These are phyloP conservation scores for Biscogniauxia marginata DNA, from an alignment of 2,329 filamentous ascomycete species.

Conservation along the genomic window DNA sequence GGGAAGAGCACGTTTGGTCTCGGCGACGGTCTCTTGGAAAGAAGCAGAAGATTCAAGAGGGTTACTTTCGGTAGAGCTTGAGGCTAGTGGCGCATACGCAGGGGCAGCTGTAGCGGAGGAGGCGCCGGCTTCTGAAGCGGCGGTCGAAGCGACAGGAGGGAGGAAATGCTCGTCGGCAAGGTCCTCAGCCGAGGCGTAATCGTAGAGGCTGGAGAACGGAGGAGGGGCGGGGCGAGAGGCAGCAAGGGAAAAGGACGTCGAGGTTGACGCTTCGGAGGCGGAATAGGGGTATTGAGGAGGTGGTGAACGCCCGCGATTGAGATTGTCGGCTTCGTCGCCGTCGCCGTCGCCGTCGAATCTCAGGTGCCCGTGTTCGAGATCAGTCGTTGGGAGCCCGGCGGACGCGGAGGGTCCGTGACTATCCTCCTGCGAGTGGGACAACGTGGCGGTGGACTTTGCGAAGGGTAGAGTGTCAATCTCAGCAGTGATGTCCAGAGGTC, in stretches of 20 bases:
- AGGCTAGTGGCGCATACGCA: conserved; percentile 50
- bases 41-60: conserved; percentile 36
- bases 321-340: conserved; percentile 32
- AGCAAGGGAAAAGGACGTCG: conserved; percentile 35
- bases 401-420: conserved; percentile 45
- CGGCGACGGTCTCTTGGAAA: conserved; percentile 56
- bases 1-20: conserved; percentile 84
- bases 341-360: conserved; percentile 35
- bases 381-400: conserved; percentile 36
- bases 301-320: conserved; percentile 45
- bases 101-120: conserved; percentile 48
- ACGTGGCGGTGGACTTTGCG: conserved; percentile 40
- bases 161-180: conserved; percentile 33
- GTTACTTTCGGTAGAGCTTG: conserved; percentile 37
- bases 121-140: conserved; percentile 32
- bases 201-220: conserved; percentile 61
- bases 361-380: conserved; percentile 20
- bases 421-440: conserved; percentile 46
- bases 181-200: conserved; percentile 31
- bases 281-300: conserved; percentile 64
- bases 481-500: conserved; percentile 5
- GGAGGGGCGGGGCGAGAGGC: conserved; percentile 47
- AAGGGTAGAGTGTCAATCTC: conserved; percentile 4
- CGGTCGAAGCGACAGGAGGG: conserved; percentile 20
- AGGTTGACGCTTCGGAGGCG: conserved; percentile 52